phyloP scores from a whole-genome alignment of 2,329 filamentous ascomycete species.

The Neodidymelliopsis sp. region DNA sequence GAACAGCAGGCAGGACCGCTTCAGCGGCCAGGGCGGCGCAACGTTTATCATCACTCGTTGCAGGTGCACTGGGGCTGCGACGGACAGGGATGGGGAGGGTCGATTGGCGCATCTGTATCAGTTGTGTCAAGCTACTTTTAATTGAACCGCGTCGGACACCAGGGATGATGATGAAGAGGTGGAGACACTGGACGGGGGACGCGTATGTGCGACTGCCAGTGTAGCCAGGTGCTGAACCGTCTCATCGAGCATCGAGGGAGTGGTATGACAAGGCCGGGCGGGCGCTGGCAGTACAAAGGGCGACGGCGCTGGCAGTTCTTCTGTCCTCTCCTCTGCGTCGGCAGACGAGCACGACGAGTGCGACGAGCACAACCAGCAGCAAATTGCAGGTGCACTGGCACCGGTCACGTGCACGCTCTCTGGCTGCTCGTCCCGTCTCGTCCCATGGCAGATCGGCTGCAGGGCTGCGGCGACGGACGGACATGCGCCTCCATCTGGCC shows the following conservation, averaged over 20 bases:
- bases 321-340: no score
- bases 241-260: conserved; percentile 9
- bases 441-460: no score
- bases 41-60: conserved; percentile 25
- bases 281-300: neutral
- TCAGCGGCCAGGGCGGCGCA: conserved; percentile 12
- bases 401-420: neutral
- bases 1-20: conserved; percentile 4
- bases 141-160: conserved; percentile 11
- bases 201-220: conserved; percentile 17
- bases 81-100: conserved; percentile 22
- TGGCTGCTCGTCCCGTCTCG: no score
- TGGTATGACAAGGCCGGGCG: neutral
- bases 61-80: conserved; percentile 23
- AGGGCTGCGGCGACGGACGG: neutral
- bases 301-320: neutral
- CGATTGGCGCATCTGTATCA: conserved; percentile 30
- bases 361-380: no score
- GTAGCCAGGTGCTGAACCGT: conserved; percentile 6
- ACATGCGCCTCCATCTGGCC: neutral
- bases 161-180: conserved; percentile 12
- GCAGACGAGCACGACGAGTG: no score
- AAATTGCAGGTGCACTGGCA: neutral
- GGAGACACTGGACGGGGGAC: conserved; percentile 15
- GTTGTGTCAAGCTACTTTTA: conserved; percentile 25